phyloP scores from a whole-genome alignment of 2,329 filamentous ascomycete species.

The Penicillium griseofulvum region DNA sequence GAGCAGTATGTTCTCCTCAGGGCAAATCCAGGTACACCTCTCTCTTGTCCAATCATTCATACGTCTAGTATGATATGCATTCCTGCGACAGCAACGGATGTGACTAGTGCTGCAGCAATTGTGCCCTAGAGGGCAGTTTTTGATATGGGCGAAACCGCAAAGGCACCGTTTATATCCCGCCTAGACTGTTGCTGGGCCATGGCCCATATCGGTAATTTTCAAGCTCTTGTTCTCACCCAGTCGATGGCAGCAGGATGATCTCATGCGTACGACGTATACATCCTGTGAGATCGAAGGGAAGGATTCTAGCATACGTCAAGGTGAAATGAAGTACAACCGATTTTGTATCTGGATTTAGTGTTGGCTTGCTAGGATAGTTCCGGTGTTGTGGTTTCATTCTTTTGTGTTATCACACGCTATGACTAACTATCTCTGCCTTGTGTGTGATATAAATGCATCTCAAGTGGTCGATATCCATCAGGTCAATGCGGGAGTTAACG shows the following conservation, averaged over 20 bases:
- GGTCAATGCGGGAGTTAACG: background rate
- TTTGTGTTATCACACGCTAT: background rate
- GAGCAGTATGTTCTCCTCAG: conserved; percentile 49
- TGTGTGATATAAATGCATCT: background rate
- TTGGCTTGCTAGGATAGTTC: background rate
- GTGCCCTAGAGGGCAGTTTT: conserved; percentile 45
- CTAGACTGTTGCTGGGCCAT: conserved; percentile 51
- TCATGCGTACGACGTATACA: conserved; percentile 8
- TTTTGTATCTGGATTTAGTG: background rate
- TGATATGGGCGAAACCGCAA: conserved; percentile 46
- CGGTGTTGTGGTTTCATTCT: background rate
- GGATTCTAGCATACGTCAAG: background rate
- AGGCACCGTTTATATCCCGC: conserved; percentile 46
- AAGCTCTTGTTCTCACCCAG: conserved; percentile 48
- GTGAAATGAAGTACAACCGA: background rate
- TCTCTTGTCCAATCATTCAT: conserved; percentile 48
- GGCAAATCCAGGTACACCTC: conserved; percentile 50
- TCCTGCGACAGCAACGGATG: conserved; percentile 32
- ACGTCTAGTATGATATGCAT: conserved; percentile 48
- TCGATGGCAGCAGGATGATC: conserved; percentile 37
- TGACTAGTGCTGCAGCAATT: conserved; percentile 27
- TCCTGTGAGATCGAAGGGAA: background rate
- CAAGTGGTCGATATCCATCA: too few species aligned
- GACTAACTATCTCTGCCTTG: background rate
- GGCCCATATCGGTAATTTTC: conserved; percentile 55